Conservation (phyloP, 2,329 filamentous ascomycete genomes). For the Colletotrichum brevisporum region DNA sequence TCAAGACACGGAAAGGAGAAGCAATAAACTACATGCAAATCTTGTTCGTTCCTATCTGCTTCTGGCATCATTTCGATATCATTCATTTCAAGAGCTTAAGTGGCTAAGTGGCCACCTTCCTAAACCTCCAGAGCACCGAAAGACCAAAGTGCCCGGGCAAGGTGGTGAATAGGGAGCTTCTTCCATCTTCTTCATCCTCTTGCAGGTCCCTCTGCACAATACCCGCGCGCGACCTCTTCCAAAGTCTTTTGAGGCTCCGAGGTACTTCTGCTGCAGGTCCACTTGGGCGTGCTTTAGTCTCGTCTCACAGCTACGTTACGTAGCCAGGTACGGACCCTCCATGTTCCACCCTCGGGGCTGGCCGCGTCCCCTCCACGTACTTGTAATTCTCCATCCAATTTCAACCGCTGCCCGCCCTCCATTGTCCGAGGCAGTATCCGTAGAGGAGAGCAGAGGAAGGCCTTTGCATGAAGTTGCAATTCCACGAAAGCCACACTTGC, state of each 20-base stretch:
- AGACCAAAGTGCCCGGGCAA: no score
- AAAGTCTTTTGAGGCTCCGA: constrained; percentile 9
- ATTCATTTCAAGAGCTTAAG: neutral
- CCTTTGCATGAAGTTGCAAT: constrained; percentile 37
- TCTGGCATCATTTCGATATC: neutral
- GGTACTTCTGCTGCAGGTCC: constrained; percentile 25
- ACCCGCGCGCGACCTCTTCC: neutral
- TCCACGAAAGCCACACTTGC: constrained; percentile 38
- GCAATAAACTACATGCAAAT: neutral
- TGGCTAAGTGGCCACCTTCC: no score
- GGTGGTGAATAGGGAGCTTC: no score
- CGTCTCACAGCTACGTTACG: constrained; percentile 24
- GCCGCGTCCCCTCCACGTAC: constrained; percentile 31
- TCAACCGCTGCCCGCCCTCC: constrained; percentile 22
- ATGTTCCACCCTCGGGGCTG: constrained; percentile 19
- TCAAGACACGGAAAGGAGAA: neutral
- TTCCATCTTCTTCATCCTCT: no score
- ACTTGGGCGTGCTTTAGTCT: constrained; percentile 9
- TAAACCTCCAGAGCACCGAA: no score
- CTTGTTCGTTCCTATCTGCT: neutral
- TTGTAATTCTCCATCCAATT: constrained; percentile 31
- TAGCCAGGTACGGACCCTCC: constrained; percentile 23
- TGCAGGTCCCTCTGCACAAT: neutral
- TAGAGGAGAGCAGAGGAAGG: no score
- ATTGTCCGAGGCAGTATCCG: constrained; percentile 17